Evolutionary conservation across 768 basidiomycete species (phyloP), one percentile per base, ranked within the genome.

Genomic region (Hypholoma fasciculare): DNA sequence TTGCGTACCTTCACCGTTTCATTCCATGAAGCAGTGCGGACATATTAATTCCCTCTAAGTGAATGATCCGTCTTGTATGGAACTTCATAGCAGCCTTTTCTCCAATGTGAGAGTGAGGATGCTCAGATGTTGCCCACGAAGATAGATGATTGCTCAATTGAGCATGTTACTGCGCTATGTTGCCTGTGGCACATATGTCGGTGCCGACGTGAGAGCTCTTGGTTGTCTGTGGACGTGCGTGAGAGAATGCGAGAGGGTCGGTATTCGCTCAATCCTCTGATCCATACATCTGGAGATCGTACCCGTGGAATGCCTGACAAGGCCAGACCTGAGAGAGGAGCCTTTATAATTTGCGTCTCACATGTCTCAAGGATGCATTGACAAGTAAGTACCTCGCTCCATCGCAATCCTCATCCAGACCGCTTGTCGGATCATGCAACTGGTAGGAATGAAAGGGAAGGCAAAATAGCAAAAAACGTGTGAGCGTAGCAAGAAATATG

Each of bases 211-310:
- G n/a, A 17, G 42, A 23, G 46, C 26, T 7, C 5, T n/a, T 17
- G 23, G 43, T 36, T 44, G 27, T 27, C 12, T 11, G 9, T 13
- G 38, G 27, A 27, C 14, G 23, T 23, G 17, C 53, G 53, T 54
- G 53, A 54, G 53, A 54, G 43, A 44, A 20, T 54, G 53, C 53
- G 53, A 44, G 30, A 34, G 26, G 53, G 53, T 54, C 53, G 53
- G 53, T 46, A n/a, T 53, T 40, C 27, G 49, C 38, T 43, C 40
- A 27, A 43, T 16, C 23, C 38, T 20, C 52, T n/a, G 40, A 27
- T 23, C 30, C 30, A 34, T 34, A 34, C 30, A 34, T 34, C 30
- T 34, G 30, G 30, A 34, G 30, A 34, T 34, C 30, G 30, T 9
- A 34, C 30, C 30, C 30, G 30, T 9, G 30, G 30, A 34, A 34